Percentiles rank a stretch among this genome's conserved stretches.
phyloP scores from a whole-genome alignment of 441 rosid genomes.

The Syzygium syzygioides region DNA sequence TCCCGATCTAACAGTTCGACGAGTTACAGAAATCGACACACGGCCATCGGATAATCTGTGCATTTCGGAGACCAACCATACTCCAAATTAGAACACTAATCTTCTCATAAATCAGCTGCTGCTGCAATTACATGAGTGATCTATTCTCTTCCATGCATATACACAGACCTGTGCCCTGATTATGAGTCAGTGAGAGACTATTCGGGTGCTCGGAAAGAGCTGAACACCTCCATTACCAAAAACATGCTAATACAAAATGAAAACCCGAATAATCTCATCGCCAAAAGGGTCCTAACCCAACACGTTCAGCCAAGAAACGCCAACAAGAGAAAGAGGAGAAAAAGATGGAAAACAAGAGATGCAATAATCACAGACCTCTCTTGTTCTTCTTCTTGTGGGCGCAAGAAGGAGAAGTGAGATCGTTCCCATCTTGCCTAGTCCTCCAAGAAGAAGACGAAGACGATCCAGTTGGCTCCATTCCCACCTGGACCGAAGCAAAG shows the following conservation, averaged over 20 bases:
- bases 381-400: conserved; percentile 22
- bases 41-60: neutral
- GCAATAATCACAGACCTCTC: conserved; percentile 21
- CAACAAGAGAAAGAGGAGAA: neutral
- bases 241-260: neutral
- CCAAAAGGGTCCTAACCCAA: neutral
- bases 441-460: conserved; percentile 8
- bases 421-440: neutral
- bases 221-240: neutral
- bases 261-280: neutral
- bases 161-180: neutral
- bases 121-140: neutral
- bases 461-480: neutral
- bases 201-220: neutral
- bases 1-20: neutral
- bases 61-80: neutral
- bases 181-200: neutral
- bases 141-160: neutral
- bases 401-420: neutral
- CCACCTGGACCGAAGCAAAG: neutral
- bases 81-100: neutral
- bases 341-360: neutral
- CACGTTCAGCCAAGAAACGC: neutral
- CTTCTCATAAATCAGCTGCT: neutral
- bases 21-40: neutral